phyloP scores from a whole-genome alignment of 2,329 filamentous ascomycete genomes.

The Apiospora hydei region DNA sequence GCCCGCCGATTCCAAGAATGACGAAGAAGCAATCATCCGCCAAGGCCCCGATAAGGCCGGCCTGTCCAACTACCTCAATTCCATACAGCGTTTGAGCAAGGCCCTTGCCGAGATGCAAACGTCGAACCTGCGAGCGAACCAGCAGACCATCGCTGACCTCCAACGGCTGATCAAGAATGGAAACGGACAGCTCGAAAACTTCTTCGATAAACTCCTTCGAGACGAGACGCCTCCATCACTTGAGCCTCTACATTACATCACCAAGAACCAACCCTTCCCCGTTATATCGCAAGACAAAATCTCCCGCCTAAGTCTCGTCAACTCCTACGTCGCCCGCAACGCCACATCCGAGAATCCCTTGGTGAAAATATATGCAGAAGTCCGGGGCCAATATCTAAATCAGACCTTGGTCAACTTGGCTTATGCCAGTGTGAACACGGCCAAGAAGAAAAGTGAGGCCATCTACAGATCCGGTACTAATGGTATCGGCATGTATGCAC shows the following conservation, averaged over 20 bases:
- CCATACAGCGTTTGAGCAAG: conserved; percentile 86
- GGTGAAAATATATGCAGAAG: conserved; percentile 84
- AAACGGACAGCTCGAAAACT: conserved; percentile 81
- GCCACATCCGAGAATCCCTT: conserved; percentile 68
- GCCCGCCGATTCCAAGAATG: conserved; percentile 89
- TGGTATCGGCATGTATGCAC: conserved; percentile 88
- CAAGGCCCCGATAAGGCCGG: conserved; percentile 85
- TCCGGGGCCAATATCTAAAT: conserved; percentile 86
- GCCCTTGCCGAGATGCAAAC: conserved; percentile 84
- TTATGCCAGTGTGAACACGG: conserved; percentile 82
- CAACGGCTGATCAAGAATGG: conserved; percentile 79
- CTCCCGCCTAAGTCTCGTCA: conserved; percentile 79
- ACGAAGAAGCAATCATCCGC: conserved; percentile 90
- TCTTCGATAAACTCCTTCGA: conserved; percentile 79
- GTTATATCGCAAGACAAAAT: conserved; percentile 78
- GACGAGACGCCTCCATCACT: conserved; percentile 80
- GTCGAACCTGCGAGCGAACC: conserved; percentile 91
- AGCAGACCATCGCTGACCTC: conserved; percentile 84
- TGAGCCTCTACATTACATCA: conserved; percentile 91
- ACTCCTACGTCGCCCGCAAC: conserved; percentile 74
- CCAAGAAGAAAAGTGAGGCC: conserved; percentile 83
- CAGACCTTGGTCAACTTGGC: conserved; percentile 85
- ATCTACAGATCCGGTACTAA: conserved; percentile 90
- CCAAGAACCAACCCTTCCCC: conserved; percentile 87
- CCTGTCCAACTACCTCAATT: conserved; percentile 83